These are phyloP conservation scores for Quercus tomentella DNA, from an alignment of 331 rosid species.

Conservation along the genomic window DNA sequence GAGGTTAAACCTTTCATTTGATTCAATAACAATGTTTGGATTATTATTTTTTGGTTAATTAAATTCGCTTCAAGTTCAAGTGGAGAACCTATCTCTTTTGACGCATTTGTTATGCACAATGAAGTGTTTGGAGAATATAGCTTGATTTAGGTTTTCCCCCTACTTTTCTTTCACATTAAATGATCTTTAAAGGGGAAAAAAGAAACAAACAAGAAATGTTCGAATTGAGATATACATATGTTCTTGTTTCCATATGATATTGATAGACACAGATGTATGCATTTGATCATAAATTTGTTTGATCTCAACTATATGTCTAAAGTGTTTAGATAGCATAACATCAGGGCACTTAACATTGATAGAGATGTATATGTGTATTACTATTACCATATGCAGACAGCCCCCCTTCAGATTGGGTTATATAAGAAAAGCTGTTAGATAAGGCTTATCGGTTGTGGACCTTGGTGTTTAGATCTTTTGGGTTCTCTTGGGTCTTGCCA, in stretches of 20 bases:
- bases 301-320: neutral
- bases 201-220: neutral
- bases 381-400: neutral
- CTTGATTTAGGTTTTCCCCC: neutral
- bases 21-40: neutral
- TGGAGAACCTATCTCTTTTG: constrained; percentile 1
- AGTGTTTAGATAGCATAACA: neutral
- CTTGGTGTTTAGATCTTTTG: too few relatives aligned
- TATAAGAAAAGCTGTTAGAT: neutral
- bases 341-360: neutral
- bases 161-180: neutral
- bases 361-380: neutral
- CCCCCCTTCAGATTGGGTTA: neutral
- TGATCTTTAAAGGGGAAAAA: neutral
- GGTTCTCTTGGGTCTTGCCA: too few relatives aligned
- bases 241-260: neutral
- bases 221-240: neutral
- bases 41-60: neutral
- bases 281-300: neutral
- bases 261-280: neutral
- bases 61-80: neutral
- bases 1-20: constrained; percentile 51
- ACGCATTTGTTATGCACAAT: neutral
- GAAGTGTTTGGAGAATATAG: neutral
- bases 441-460: too few relatives aligned